Evolutionary conservation across 2,329 filamentous ascomycete genomes (phyloP), one percentile per base, ranked within the genome.

Genomic region (Cladorrhinum sp.): DNA sequence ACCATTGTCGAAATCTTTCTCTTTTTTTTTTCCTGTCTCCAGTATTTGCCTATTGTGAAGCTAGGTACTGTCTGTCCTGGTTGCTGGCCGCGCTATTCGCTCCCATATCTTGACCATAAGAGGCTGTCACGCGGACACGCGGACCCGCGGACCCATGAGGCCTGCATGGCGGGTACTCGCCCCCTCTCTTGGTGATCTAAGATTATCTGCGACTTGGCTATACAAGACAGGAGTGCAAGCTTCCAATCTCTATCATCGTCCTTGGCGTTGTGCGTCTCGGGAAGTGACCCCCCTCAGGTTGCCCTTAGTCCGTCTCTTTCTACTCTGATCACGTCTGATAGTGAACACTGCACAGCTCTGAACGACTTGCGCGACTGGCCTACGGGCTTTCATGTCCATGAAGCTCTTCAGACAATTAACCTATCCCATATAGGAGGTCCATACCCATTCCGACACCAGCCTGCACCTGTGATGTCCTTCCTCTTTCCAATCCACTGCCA

Each of bases 1-100:
- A 65, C 66, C 63, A 64, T 73, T 73, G 72, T 71, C 72, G 72
- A 72, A 72, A 61, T 67, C 64, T 66, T 67, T 70, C 69, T 65
- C 70, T 71, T 67, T 71, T 68, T 65, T 71, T 71, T 67, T 72
- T 69, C 67, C 67, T 72, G 67, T 71, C 68, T 72, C 67, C 69
- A 62, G 68, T 66, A 80, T 86, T 85, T 87, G 86, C 55, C 87
- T 89, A 89, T 83, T 85, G 82, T 85, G 81, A 84, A 85, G 84
- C 85, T 88, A 88, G 82, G 82, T 84, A 82, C 81, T 84, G 77
- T 24, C 56, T 75, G 63, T 78, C 73, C 67, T 65, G 67, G 66
- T 58, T 68, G 64, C 76, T 78, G 42, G 42, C 42, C 42, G 79
- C 78, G 78, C 80, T 81, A 81, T 76, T 77, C 77, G 79, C 79